Conservation (phyloP, 331 rosid species). For the Stylosanthes scabra region DNA sequence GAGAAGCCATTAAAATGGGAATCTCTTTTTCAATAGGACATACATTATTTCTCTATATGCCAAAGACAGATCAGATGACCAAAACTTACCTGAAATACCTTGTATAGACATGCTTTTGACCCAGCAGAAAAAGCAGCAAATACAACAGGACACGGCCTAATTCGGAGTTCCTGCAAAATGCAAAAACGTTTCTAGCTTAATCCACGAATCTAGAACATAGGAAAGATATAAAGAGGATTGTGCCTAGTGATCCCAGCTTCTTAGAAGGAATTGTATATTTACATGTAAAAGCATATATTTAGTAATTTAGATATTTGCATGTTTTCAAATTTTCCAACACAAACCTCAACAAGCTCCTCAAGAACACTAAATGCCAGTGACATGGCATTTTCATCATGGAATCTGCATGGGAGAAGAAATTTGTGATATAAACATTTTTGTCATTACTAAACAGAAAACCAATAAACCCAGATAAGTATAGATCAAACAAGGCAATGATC, state of each 20-base stretch:
- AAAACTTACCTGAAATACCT: conserved; percentile 74
- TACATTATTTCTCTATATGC: conserved; percentile 1
- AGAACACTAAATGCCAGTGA: conserved; percentile 78
- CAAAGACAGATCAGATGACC: conserved; percentile 21
- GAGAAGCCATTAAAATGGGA: conserved; percentile 31
- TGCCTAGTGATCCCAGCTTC: conserved; percentile 5
- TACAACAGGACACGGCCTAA: conserved; percentile 77
- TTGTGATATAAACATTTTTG: conserved; percentile 11
- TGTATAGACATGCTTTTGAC: conserved; percentile 88
- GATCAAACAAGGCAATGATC: conserved; percentile 24
- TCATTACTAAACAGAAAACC: conserved; percentile 15
- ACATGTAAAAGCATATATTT: conserved; percentile 26
- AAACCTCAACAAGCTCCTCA: conserved; percentile 89
- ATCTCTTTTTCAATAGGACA: conserved; percentile 33
- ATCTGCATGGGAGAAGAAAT: conserved; percentile 59
- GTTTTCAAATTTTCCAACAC: conserved; percentile 40
- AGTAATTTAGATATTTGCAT: conserved; percentile 27
- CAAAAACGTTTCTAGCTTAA: conserved; percentile 34
- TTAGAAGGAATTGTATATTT: conserved; percentile 20
- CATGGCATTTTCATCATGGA: conserved; percentile 72
- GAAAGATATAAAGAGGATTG: neutral
- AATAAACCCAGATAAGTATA: conserved; percentile 15
- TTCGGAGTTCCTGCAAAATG: conserved; percentile 74
- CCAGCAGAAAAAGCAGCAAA: conserved; percentile 89
- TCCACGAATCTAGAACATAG: conserved; percentile 30